phyloP scores from a whole-genome alignment of 352 stramenopile genomes.

The Aphanomyces invadans region DNA sequence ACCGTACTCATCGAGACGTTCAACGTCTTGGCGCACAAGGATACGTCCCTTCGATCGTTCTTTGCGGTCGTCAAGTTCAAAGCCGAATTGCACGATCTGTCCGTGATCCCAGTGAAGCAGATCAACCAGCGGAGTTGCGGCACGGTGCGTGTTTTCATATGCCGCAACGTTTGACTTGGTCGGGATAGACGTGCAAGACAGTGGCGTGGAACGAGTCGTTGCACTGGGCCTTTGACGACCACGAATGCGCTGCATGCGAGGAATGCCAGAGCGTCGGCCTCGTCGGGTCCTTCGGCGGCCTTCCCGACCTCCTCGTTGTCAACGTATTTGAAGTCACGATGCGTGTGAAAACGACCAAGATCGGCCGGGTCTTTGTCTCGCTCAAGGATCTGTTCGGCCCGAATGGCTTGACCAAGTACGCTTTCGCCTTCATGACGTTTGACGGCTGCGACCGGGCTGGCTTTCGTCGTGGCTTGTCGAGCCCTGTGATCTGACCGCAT shows the following conservation, averaged over 20 bases:
- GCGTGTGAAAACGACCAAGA: conserved; percentile 77
- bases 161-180: too few species aligned
- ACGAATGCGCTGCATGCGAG: conserved; percentile 57
- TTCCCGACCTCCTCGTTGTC: conserved; percentile 74
- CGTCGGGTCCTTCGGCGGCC: conserved; percentile 52
- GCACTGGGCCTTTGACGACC: conserved; percentile 69
- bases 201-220: conserved; percentile 71
- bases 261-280: conserved; percentile 56
- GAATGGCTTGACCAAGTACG: conserved; percentile 51
- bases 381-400: conserved; percentile 70
- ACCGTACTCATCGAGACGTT: conserved; percentile 44
- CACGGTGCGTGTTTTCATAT: conserved; percentile 1
- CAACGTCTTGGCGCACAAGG: conserved; percentile 67
- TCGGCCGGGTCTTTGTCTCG: conserved; percentile 65
- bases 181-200: background rate
- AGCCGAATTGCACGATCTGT: conserved; percentile 72
- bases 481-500: background rate
- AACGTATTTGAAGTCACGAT: conserved; percentile 80
- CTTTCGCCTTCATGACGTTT: background rate
- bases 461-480: too few species aligned
- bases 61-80: conserved; percentile 83
- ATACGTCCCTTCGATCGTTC: conserved; percentile 66
- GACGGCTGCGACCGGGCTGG: too few species aligned
- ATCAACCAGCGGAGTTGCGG: conserved; percentile 53
- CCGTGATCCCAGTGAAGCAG: conserved; percentile 60